These are phyloP conservation scores for Pichia cactophila DNA, from an alignment of 1,139 yeast species.

Conservation along the genomic window DNA sequence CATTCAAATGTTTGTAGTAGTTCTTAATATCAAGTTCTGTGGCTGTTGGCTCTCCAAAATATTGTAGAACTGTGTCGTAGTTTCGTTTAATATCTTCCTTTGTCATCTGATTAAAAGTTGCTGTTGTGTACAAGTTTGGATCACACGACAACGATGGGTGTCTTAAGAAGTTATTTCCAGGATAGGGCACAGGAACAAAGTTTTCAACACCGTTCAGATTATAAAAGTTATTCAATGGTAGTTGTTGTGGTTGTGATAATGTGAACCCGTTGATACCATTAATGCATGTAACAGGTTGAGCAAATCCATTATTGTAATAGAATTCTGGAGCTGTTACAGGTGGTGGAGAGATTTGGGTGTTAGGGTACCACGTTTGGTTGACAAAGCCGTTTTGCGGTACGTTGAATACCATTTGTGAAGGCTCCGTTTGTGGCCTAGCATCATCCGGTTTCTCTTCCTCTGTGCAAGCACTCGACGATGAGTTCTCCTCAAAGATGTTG, in stretches of 20 bases:
- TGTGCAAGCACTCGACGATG: neutral
- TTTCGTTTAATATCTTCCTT: constrained; percentile 7
- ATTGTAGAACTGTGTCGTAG: constrained; percentile 9
- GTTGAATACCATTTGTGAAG: neutral
- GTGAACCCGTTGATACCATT: neutral
- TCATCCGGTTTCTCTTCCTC: neutral
- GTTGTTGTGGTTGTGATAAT: neutral
- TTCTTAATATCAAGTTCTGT: constrained; percentile 20
- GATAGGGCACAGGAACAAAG: neutral
- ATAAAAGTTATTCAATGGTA: neutral
- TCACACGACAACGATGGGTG: neutral
- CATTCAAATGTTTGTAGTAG: constrained; percentile 18
- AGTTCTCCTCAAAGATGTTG: neutral
- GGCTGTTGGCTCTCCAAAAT: constrained; percentile 22
- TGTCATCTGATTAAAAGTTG: neutral
- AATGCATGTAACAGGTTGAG: neutral
- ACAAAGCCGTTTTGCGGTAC: neutral
- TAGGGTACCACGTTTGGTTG: neutral
- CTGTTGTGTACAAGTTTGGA: neutral
- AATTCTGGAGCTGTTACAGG: neutral
- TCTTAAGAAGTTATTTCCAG: neutral
- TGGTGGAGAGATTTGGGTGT: no score
- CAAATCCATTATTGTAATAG: neutral
- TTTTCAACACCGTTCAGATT: neutral
- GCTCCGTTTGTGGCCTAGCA: neutral